Evolutionary conservation across 441 rosid species (phyloP).

Genomic region (Euphorbia celastroides): DNA sequence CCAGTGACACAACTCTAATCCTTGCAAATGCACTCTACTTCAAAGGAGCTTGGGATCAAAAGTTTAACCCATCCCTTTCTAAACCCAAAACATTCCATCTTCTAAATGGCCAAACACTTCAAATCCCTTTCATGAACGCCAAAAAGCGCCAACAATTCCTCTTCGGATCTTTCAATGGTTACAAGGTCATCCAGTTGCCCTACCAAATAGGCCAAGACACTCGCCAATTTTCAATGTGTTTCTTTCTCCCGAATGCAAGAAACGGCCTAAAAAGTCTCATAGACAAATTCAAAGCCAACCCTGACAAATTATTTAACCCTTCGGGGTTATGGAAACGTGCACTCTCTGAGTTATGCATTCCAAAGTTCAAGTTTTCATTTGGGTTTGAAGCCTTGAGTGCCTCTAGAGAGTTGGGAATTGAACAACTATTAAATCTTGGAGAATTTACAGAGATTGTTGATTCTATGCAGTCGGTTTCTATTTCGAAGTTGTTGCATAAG

Average conservation of each 20-base stretch:
- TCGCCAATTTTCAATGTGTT: slow-evolving; percentile 9
- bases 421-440: not conserved
- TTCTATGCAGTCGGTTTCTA: not conserved
- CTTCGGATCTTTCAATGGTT: slow-evolving; percentile 6
- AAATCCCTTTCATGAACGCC: slow-evolving; percentile 18
- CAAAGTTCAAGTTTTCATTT: slow-evolving; percentile 17
- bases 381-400: slow-evolving; percentile 9
- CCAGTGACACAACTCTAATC: slow-evolving; percentile 3
- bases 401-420: not conserved
- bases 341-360: slow-evolving; percentile 8
- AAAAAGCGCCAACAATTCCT: not conserved
- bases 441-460: slow-evolving; percentile 11
- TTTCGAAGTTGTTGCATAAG: not conserved
- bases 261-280: slow-evolving; percentile 1
- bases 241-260: slow-evolving; percentile 7
- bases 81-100: slow-evolving; percentile 11
- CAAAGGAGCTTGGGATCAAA: slow-evolving; percentile 17
- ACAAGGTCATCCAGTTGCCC: slow-evolving; percentile 4
- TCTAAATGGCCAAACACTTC: slow-evolving; percentile 11
- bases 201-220: slow-evolving; percentile 1
- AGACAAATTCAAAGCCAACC: slow-evolving; percentile 6
- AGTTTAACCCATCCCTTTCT: slow-evolving; percentile 1
- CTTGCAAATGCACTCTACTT: slow-evolving; percentile 27
- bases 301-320: not conserved
- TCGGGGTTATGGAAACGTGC: not conserved